Percentiles rank a stretch among this genome's conserved stretches.
Evolutionary conservation across 106 monocot genomes (phyloP).

Genomic region (Narthecium ossifragum): DNA sequence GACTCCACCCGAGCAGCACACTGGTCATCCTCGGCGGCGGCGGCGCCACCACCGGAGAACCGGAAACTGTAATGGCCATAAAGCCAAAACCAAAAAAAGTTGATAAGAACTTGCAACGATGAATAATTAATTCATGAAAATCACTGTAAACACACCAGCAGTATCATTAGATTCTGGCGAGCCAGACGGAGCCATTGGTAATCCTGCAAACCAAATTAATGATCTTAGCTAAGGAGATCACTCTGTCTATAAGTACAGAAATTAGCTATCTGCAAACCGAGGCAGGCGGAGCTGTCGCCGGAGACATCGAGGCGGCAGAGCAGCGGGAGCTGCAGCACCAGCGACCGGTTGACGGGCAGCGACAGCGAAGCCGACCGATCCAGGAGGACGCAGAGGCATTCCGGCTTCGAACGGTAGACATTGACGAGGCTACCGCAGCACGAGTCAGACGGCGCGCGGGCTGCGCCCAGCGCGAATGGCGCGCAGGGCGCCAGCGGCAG

Average conservation of each 20-base stretch:
- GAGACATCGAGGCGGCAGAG: slow-evolving; percentile 34
- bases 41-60: slow-evolving; percentile 1
- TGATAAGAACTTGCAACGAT: background rate
- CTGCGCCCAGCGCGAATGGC: slow-evolving; percentile 27
- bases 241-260: background rate
- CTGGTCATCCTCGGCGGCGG: slow-evolving; percentile 8
- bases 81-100: background rate
- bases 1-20: slow-evolving; percentile 8
- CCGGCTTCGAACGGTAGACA: slow-evolving; percentile 17
- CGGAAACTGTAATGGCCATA: background rate
- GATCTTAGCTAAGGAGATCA: background rate
- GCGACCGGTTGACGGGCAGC: slow-evolving; percentile 34
- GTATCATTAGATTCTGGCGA: slow-evolving; percentile 10
- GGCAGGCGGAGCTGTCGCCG: slow-evolving; percentile 5
- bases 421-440: slow-evolving; percentile 33
- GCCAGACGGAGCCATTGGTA: slow-evolving; percentile 3
- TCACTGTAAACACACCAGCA: slow-evolving; percentile 2
- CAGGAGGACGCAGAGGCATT: slow-evolving; percentile 32
- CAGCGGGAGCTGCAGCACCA: slow-evolving; percentile 24
- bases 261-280: slow-evolving; percentile 2
- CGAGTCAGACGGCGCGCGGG: slow-evolving; percentile 13
- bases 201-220: background rate
- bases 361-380: slow-evolving; percentile 11
- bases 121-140: background rate
- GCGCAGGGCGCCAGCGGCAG: slow-evolving; percentile 36